Evolutionary conservation across 345 rosid species (phyloP).

Genomic region (Balakata baccata): DNA sequence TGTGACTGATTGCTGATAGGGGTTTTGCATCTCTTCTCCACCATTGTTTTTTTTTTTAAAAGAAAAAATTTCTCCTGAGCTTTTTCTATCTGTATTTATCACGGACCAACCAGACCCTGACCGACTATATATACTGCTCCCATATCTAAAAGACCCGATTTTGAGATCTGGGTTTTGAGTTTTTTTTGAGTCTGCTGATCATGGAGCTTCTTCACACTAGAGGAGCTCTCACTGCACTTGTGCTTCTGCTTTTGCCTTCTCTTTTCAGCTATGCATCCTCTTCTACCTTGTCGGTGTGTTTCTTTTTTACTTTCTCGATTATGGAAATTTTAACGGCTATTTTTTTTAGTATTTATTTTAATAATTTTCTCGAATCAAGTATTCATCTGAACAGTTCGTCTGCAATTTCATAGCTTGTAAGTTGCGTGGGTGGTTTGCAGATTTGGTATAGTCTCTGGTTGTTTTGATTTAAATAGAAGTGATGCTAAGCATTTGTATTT

Average conservation of each 20-base stretch:
- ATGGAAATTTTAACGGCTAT: not conserved
- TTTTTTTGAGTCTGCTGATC: not conserved
- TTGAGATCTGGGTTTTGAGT: constrained; percentile 17
- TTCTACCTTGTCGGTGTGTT: constrained; percentile 68
- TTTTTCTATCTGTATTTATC: not conserved
- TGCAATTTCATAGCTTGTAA: not conserved
- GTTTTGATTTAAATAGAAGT: not conserved
- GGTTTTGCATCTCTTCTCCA: not conserved
- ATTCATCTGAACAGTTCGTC: not conserved
- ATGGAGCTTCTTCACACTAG: constrained; percentile 19
- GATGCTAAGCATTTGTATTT: not conserved
- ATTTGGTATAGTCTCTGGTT: not conserved
- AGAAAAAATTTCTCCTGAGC: too few relatives aligned
- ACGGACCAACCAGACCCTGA: not conserved
- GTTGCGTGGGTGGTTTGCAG: not conserved
- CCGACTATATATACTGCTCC: not conserved
- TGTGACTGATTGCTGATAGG: not conserved
- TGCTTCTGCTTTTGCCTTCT: constrained; percentile 53
- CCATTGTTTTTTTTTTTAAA: not conserved
- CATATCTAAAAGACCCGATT: not conserved
- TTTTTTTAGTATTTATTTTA: not conserved
- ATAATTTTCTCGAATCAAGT: not conserved
- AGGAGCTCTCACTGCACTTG: constrained; percentile 36
- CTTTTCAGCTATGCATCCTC: constrained; percentile 63
- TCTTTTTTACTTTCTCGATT: not conserved